Conservation (phyloP, 208 protist genomes). For the Borovskyia barvae region DNA sequence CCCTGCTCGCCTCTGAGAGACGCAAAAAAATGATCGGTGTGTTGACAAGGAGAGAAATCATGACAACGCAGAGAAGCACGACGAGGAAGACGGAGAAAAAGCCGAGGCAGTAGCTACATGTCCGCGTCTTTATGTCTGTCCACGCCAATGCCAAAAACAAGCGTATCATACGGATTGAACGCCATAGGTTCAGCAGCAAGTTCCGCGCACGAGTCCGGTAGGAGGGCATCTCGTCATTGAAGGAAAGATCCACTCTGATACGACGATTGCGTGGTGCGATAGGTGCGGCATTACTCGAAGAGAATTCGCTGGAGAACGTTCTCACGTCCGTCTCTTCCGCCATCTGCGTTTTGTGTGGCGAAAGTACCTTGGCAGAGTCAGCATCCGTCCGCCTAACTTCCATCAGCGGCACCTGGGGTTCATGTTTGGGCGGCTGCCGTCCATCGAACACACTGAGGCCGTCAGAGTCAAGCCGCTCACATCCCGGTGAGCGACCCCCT, state of each 20-base stretch:
- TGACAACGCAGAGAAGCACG: slow-evolving; percentile 58
- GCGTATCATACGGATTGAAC: slow-evolving; percentile 23
- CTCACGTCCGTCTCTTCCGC: not conserved
- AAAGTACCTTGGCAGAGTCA: too few species aligned
- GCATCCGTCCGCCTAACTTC: too few species aligned
- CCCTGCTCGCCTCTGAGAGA: slow-evolving; percentile 41
- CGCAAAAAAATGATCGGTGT: slow-evolving; percentile 69
- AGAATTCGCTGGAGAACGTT: too few species aligned
- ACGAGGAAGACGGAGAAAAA: slow-evolving; percentile 69
- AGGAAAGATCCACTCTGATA: slow-evolving; percentile 25
- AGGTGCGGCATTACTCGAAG: too few species aligned
- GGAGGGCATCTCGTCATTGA: slow-evolving; percentile 13
- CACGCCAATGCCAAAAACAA: slow-evolving; percentile 44
- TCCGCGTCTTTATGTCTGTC: slow-evolving; percentile 37
- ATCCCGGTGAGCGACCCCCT: not conserved
- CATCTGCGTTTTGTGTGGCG: not conserved
- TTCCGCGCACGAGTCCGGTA: not conserved
- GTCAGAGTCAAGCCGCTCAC: not conserved
- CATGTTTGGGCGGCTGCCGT: too few species aligned
- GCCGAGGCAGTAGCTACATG: slow-evolving; percentile 58
- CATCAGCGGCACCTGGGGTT: too few species aligned
- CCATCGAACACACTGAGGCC: not conserved
- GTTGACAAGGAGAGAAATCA: slow-evolving; percentile 58
- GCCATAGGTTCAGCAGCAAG: slow-evolving; percentile 20
- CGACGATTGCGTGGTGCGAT: slow-evolving; percentile 8